A percentile compares a stretch with the other conserved stretches of the same genome.
Conservation (phyloP, 257 asterid genomes). For the Capsicum baccatum region DNA sequence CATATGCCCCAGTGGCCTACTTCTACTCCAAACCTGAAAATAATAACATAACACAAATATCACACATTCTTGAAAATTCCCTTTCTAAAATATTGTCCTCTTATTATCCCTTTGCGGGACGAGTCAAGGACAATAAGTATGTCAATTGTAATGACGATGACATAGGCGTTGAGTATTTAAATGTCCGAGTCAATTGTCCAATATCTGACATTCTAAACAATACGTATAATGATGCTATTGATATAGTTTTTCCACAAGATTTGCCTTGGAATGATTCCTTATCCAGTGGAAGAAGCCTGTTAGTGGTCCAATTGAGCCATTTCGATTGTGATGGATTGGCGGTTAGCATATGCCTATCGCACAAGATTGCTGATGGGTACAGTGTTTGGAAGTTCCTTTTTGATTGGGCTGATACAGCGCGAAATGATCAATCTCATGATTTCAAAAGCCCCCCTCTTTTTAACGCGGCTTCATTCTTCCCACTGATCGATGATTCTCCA, state of each 20-base stretch:
- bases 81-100: background rate
- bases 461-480: background rate
- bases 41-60: background rate
- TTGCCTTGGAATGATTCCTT: background rate
- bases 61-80: background rate
- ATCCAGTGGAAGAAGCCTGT: no score
- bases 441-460: background rate
- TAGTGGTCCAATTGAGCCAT: background rate
- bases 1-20: background rate
- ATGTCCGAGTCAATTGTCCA: background rate
- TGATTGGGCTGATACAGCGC: background rate
- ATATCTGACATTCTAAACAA: background rate
- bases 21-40: background rate
- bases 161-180: background rate
- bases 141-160: slow-evolving; percentile 9
- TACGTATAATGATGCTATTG: background rate
- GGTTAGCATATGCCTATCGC: background rate
- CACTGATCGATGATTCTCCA: background rate
- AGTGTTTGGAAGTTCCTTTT: background rate
- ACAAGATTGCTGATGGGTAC: background rate
- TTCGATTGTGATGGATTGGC: background rate
- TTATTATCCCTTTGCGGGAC: background rate
- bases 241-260: background rate
- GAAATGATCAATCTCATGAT: background rate
- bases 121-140: background rate